A percentile compares a stretch with the other conserved stretches of the same genome.
Evolutionary conservation across 495 filamentous ascomycete species (phyloP).

Genomic region (Hypoxylon lienhwacheense): DNA sequence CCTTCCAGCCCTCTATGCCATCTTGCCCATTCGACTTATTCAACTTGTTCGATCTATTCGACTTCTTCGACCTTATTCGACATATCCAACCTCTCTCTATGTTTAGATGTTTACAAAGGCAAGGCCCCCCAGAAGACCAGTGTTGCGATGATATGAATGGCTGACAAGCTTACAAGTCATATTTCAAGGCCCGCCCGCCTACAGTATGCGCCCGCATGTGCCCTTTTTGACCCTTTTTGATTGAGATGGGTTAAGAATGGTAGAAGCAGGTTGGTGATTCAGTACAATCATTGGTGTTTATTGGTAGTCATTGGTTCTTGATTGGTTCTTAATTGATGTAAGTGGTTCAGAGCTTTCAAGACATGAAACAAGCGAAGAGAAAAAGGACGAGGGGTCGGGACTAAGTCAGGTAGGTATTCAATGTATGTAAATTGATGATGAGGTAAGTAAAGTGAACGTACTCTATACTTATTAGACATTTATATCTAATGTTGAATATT

Average conservation of each 20-base stretch:
- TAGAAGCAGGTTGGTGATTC: constrained; percentile 24
- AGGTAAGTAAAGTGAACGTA: too few relatives aligned
- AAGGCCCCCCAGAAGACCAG: constrained; percentile 24
- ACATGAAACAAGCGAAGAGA: constrained; percentile 36
- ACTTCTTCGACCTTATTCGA: too few relatives aligned
- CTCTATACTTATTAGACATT: too few relatives aligned
- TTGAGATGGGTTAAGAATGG: constrained; percentile 25
- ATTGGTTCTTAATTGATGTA: too few relatives aligned
- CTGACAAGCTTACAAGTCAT: constrained; percentile 33
- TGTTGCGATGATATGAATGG: constrained; percentile 31
- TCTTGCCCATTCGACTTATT: constrained; percentile 27
- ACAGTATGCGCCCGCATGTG: constrained; percentile 36
- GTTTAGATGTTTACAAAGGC: constrained; percentile 29
- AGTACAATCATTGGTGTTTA: too few relatives aligned
- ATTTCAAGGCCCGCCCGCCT: constrained; percentile 29
- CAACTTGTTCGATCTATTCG: too few relatives aligned
- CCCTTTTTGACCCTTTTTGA: too few relatives aligned
- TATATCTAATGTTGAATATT: too few relatives aligned
- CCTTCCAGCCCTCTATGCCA: constrained; percentile 23
- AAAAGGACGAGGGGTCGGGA: constrained; percentile 31
- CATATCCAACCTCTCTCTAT: too few relatives aligned
- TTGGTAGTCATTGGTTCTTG: too few relatives aligned
- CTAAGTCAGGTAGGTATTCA: constrained; percentile 18
- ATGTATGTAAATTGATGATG: too few relatives aligned
- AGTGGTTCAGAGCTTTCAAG: constrained; percentile 29